phyloP scores from a whole-genome alignment of 2,329 filamentous ascomycete genomes.

The Tricladium varicosporioides region DNA sequence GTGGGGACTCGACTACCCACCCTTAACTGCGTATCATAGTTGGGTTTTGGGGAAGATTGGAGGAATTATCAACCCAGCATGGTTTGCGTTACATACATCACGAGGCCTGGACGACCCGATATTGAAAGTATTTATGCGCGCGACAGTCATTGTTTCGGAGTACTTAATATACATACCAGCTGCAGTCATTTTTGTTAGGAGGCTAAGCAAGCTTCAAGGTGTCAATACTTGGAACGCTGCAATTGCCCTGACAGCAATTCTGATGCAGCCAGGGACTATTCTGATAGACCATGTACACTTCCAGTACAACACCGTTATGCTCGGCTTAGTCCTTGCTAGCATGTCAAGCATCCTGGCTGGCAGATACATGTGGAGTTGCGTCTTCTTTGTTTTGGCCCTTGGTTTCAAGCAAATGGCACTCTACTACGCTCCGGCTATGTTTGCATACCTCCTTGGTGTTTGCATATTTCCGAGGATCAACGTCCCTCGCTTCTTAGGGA shows the following conservation, averaged over 20 bases:
- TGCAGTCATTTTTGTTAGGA: slow-evolving; percentile 77
- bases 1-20: slow-evolving; percentile 98
- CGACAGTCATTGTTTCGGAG: slow-evolving; percentile 85
- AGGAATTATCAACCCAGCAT: slow-evolving; percentile 70
- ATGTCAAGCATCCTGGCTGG: slow-evolving; percentile 87
- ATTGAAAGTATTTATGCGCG: slow-evolving; percentile 94
- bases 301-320: slow-evolving; percentile 98
- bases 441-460: slow-evolving; percentile 84
- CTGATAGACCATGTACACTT: slow-evolving; percentile 95
- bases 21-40: slow-evolving; percentile 96
- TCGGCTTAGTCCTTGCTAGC: slow-evolving; percentile 82
- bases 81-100: slow-evolving; percentile 85
- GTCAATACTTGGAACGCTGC: slow-evolving; percentile 80
- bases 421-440: slow-evolving; percentile 92
- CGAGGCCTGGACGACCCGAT: slow-evolving; percentile 75
- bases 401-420: slow-evolving; percentile 99
- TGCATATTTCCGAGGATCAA: slow-evolving; percentile 76
- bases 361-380: slow-evolving; percentile 80
- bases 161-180: slow-evolving; percentile 88
- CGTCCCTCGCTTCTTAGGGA: slow-evolving; percentile 65
- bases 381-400: slow-evolving; percentile 92
- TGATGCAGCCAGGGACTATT: slow-evolving; percentile 89
- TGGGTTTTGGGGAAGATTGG: slow-evolving; percentile 92
- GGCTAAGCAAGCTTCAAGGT: slow-evolving; percentile 72
- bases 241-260: slow-evolving; percentile 81